Evolutionary conservation across 1,139 yeast species (phyloP), one percentile per base, ranked within the genome.

Genomic region (Geotrichum carabidarum): DNA sequence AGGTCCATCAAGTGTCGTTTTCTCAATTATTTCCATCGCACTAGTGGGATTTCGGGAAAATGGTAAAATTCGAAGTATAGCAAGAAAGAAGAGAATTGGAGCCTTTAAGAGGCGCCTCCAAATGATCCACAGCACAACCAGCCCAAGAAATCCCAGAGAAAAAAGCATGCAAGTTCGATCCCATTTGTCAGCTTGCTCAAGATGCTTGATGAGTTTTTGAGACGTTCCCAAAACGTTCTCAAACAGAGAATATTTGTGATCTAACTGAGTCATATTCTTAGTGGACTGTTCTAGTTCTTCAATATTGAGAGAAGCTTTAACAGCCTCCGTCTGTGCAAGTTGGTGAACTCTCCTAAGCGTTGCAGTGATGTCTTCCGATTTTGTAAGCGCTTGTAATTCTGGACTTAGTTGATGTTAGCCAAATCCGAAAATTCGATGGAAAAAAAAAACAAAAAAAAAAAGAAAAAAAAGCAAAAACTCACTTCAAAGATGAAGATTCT

Each of bases 141-240:
- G 60, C 2, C 76, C 71, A 56, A 85, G 75, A 60, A 85, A 82
- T 17, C 80, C 81, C 46, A 84, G 63, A 34, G 87, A 76, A 52
- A 79, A 68, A 60, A 82, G 80, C 64, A 85, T 84, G 55, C 81
- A 71, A 50, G 78, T 73, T 51, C 86, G 75, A 63, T 86, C 93
- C 58, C 77, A 71, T 54, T 76, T 74, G 62, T 86, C 89, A 51
- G 87, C 86, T 63, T 81, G 81, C 62, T 84, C 88, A 54, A 85
- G 80, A 56, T 82, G 78, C 59, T 76, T 74, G 44, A 85, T 86
- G 46, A 85, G 76, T 44, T 76, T 75, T 53, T 74, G 76, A 0
- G 87, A 81, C 47, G 78, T 80, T 52, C 73, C 71, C 52, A 86
- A 71, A 51, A 84, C 68, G 55, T 76, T 76, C 49, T 81, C 80